phyloP scores from a whole-genome alignment of 331 rosid species.

The Saraca asoca region DNA sequence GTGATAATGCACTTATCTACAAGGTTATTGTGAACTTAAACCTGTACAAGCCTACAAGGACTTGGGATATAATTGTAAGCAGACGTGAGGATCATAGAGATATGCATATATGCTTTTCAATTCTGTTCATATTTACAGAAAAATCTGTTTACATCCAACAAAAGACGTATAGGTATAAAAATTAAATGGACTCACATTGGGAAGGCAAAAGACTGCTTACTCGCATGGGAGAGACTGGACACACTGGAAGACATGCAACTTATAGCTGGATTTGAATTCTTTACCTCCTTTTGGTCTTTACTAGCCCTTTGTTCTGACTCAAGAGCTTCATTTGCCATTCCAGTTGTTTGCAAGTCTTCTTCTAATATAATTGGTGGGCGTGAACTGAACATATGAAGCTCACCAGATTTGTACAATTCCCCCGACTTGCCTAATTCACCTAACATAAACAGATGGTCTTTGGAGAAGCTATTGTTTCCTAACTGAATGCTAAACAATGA shows the following conservation, averaged over 20 bases:
- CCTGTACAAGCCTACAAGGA: background rate
- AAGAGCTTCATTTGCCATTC: conserved; percentile 23
- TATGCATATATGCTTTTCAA: conserved; percentile 1
- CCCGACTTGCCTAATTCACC: conserved; percentile 39
- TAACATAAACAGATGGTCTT: conserved; percentile 35
- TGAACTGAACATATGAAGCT: conserved; percentile 35
- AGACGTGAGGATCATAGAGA: conserved; percentile 4
- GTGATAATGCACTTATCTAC: background rate
- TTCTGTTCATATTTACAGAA: background rate
- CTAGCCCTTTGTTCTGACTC: conserved; percentile 1
- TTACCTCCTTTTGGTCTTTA: conserved; percentile 25
- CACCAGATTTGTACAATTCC: conserved; percentile 51
- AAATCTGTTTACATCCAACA: conserved; percentile 3
- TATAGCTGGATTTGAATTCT: conserved; percentile 22
- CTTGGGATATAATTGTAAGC: background rate
- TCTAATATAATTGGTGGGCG: conserved; percentile 31
- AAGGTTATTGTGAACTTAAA: background rate
- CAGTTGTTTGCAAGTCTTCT: conserved; percentile 36
- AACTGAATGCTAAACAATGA: conserved; percentile 86
- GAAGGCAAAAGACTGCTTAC: conserved; percentile 45
- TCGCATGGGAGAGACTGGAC: conserved; percentile 47
- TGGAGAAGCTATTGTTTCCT: conserved; percentile 59
- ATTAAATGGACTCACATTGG: conserved; percentile 61
- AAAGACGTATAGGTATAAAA: background rate
- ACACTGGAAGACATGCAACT: conserved; percentile 32